Evolutionary conservation across 352 stramenopile genomes (phyloP), one percentile per base, ranked within the genome.

Genomic region (Thraustochytrium striatum): DNA sequence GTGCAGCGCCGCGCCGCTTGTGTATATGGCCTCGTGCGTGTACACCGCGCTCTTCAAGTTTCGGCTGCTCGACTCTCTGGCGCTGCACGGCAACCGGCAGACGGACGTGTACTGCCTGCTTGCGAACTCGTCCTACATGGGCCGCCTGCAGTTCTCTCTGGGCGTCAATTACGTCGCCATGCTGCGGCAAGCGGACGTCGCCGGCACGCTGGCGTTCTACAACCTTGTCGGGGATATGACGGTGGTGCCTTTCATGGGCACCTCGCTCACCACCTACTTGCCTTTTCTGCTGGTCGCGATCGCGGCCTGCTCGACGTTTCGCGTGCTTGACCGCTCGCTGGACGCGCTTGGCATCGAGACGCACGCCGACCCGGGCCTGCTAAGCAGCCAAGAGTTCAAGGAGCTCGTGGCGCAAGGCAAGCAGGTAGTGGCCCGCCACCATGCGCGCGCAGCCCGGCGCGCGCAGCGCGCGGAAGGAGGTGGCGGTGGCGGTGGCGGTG

Each of bases 101-200:
- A 75, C 65, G 21, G 65, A 75, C 47, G 65, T 61, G 13, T 38
- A 30, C 9, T 55, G 39, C 25, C 81, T 90, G 36, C 78, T 90
- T 9, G 87, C 89, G 68, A 91, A 90, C 83, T 86, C 87, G 21
- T 85, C 88, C 33, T 90, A 90, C 72, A 79, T 91, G 44, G 85
- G 90, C 16, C 79, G 87, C 11, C 53, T 86, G 52, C 83, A 86
- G 65, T 86, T 86, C 47, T 79, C 83, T 13, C 84, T 91, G 36
- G 84, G 84, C 30, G 89, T 90, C 80, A 90, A 90, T 59, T 91
- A 89, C 79, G 78, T 90, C 11, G 80, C 86, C 28, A 83, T 90
- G 65, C 86, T 91, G 41, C 84, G 86, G 65, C 88, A 88, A 47
- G 79, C 87, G 50, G 73, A 68, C 16, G 78, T 44, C 36, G 75